Evolutionary conservation across 306 rosid species (phyloP).

Genomic region (Acacia acuminata): DNA sequence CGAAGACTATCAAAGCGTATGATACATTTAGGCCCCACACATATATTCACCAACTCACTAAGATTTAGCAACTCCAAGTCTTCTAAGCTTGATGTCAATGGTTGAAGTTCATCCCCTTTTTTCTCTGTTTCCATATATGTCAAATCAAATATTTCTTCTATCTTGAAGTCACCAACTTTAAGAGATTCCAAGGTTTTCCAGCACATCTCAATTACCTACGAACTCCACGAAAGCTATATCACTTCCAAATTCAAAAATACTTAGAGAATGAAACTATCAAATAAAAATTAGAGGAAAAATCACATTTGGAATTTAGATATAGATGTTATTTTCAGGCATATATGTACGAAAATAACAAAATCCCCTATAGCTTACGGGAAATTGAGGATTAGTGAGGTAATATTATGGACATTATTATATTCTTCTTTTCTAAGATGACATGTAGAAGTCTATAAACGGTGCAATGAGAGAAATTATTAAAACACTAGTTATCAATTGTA

Average conservation of each 20-base stretch:
- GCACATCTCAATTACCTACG: not conserved
- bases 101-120: too few relatives aligned
- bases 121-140: too few relatives aligned
- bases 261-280: not conserved
- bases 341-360: not conserved
- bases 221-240: not conserved
- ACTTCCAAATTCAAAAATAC: not conserved
- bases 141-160: not conserved
- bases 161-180: not conserved
- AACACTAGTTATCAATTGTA: not conserved
- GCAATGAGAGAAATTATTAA: not conserved
- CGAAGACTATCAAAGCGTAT: not conserved
- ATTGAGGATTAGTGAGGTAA: not conserved
- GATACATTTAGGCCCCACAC: not conserved
- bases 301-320: not conserved
- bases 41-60: not conserved
- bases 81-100: not conserved
- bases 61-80: rapidly evolving
- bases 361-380: not conserved
- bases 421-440: not conserved
- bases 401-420: not conserved
- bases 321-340: not conserved
- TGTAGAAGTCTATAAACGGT: not conserved
- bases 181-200: not conserved
- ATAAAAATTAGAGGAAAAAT: not conserved